Base-by-base conservation (phyloP, 2,329 filamentous ascomycete genomes). In the Graphilbum sp. region DNA sequence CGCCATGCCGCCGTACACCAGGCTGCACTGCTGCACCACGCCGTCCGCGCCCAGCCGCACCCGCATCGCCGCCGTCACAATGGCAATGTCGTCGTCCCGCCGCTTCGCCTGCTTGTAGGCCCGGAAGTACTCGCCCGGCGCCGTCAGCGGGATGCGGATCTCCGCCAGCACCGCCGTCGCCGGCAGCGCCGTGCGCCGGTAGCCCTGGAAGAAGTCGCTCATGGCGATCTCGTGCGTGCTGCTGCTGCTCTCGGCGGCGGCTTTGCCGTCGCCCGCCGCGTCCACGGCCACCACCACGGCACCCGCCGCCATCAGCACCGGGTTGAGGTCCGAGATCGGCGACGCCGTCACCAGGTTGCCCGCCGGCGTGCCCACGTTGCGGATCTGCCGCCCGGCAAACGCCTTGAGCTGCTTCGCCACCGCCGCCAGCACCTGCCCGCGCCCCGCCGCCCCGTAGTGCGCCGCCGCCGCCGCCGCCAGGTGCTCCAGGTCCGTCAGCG, bases 21-120 rank as follows among this genome's bases (percentile, higher is more conserved):
- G 65, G 49, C 80, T 84, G 42, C 74, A 77, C 45, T 78, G 76
- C 43, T 76, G 67, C 6, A 96, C 83, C 2, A 73, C 54, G 32
- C 88, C 72, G 3, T 80, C 69, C 0, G 13, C 38, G 30, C 77
- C 70, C 3, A 96, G 59, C 5, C 70, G 72, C 5, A 96, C 67
- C 27, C 84, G 73, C 41, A 96, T 58, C 1, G 88, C 86, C 21
- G 81, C 76, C 35, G 92, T 96, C 19, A 96, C 90, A 49, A 98
- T 96, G 2, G 90, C 90, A 53, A 98, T 96, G 53, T 98, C 90
- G 50, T 98, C 90, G 50, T 98, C 90, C 54, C 96, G 96, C 47
- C 90, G 67, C 64, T 98, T 98, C 1, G 90, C 76, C 55, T 96
- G 88, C 59, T 98, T 98, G 59, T 95, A 96, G 1, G 88, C 79